A percentile compares a stretch with the other conserved stretches of the same genome.
Conservation (phyloP, 163 green algal genomes). For the Chlorella variabilis region DNA sequence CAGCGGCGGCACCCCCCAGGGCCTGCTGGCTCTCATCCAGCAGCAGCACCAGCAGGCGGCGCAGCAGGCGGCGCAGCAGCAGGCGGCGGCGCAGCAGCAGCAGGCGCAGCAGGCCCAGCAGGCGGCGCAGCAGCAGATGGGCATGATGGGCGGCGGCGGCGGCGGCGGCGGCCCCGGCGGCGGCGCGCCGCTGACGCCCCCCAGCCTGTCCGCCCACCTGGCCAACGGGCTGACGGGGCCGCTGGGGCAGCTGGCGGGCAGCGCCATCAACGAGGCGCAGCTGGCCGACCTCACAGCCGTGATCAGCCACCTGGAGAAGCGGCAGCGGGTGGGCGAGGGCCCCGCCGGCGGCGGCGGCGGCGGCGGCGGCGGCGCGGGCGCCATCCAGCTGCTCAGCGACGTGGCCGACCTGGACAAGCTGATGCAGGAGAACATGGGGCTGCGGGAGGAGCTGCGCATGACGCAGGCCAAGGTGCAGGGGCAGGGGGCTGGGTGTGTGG, state of each 20-base stretch:
- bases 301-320: conserved; percentile 35
- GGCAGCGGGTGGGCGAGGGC: conserved; percentile 12
- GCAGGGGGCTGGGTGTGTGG: no score
- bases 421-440: conserved; percentile 41
- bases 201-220: neutral
- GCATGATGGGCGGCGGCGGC: conserved; percentile 8
- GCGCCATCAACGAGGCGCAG: conserved; percentile 10
- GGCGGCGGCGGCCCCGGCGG: neutral
- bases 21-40: conserved; percentile 35
- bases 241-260: neutral
- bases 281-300: conserved; percentile 16
- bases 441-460: conserved; percentile 40
- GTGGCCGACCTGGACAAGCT: conserved; percentile 32
- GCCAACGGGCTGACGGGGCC: conserved; percentile 5
- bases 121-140: neutral
- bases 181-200: neutral
- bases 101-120: conserved; percentile 15
- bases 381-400: conserved; percentile 35
- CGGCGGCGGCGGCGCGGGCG: neutral
- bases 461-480: conserved; percentile 23
- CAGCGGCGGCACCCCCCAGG: neutral
- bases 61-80: neutral
- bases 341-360: neutral
- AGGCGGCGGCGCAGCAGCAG: conserved; percentile 32
- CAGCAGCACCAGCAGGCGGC: conserved; percentile 31